Conservation (phyloP, 352 stramenopile species). For the Aphanomyces astaci region DNA sequence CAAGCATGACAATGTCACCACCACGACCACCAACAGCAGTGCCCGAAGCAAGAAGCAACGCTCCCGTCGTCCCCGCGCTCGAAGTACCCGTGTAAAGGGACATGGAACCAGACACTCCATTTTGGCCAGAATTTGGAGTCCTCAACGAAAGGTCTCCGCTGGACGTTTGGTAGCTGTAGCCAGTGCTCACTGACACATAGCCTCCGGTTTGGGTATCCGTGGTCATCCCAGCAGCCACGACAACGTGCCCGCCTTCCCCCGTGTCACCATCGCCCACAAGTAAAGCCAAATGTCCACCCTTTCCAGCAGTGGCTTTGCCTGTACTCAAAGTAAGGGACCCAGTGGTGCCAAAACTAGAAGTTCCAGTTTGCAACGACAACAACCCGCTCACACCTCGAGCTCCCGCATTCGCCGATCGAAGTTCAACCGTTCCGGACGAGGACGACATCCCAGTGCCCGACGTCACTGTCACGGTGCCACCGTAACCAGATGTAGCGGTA, state of each 20-base stretch:
- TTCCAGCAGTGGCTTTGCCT: slow-evolving; percentile 39
- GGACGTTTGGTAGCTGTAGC: slow-evolving; percentile 50
- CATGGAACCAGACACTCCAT: slow-evolving; percentile 47
- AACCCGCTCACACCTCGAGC: slow-evolving; percentile 48
- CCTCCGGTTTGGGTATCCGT: slow-evolving; percentile 57
- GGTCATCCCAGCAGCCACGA: slow-evolving; percentile 61
- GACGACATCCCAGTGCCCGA: slow-evolving; percentile 43
- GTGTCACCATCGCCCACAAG: slow-evolving; percentile 61
- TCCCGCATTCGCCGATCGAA: slow-evolving; percentile 46
- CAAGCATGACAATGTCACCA: slow-evolving; percentile 41
- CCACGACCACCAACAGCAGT: slow-evolving; percentile 51
- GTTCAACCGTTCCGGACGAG: slow-evolving; percentile 41
- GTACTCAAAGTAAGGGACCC: slow-evolving; percentile 47
- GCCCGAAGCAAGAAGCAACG: slow-evolving; percentile 45
- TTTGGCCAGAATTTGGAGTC: slow-evolving; percentile 48
- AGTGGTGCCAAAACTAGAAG: slow-evolving; percentile 46
- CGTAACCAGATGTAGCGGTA: slow-evolving; percentile 53
- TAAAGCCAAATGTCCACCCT: slow-evolving; percentile 45
- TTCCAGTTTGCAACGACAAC: slow-evolving; percentile 35
- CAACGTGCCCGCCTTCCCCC: slow-evolving; percentile 73
- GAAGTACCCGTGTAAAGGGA: slow-evolving; percentile 51
- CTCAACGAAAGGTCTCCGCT: slow-evolving; percentile 61
- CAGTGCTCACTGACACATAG: slow-evolving; percentile 45
- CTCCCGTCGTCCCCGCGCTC: slow-evolving; percentile 43
- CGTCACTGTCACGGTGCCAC: slow-evolving; percentile 43